Conservation (phyloP, 805 yeast genomes). For the Maudiozyma saulgeensis region DNA sequence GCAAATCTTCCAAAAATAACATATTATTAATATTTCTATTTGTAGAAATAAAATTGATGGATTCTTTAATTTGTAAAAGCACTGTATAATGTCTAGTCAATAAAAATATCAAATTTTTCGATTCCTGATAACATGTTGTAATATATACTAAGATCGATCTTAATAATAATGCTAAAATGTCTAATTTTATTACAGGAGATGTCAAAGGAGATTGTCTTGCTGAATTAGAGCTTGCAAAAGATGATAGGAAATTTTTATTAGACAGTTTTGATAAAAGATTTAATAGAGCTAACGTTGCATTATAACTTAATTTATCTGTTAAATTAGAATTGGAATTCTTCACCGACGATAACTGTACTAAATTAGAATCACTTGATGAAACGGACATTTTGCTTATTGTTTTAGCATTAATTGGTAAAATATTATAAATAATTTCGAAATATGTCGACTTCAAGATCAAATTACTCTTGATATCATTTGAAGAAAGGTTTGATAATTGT, state of each 20-base stretch:
- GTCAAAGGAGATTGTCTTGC: not conserved
- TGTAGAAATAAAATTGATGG: constrained; percentile 16
- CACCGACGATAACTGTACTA: constrained; percentile 23
- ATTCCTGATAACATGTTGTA: constrained; percentile 41
- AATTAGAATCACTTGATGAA: constrained; percentile 8
- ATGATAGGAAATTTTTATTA: constrained; percentile 17
- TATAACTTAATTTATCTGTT: constrained; percentile 34
- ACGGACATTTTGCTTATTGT: not conserved
- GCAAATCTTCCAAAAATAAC: constrained; percentile 2
- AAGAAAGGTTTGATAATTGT: constrained; percentile 40
- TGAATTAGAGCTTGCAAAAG: constrained; percentile 6
- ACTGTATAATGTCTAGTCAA: constrained; percentile 32
- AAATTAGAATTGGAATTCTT: constrained; percentile 19
- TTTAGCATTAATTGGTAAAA: constrained; percentile 36
- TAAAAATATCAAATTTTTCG: constrained; percentile 45
- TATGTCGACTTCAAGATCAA: constrained; percentile 34
- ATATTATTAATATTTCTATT: constrained; percentile 6
- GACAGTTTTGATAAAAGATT: constrained; percentile 31
- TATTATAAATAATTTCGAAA: constrained; percentile 52
- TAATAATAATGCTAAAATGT: constrained; percentile 48
- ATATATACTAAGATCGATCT: constrained; percentile 46
- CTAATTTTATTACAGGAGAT: constrained; percentile 36
- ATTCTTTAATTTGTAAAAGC: constrained; percentile 21
- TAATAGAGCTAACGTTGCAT: constrained; percentile 38
- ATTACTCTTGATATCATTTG: constrained; percentile 31